A percentile compares a stretch with the other conserved stretches of the same genome.
phyloP scores from a whole-genome alignment of 2,329 filamentous ascomycete species.

The Colletotrichum salicis region DNA sequence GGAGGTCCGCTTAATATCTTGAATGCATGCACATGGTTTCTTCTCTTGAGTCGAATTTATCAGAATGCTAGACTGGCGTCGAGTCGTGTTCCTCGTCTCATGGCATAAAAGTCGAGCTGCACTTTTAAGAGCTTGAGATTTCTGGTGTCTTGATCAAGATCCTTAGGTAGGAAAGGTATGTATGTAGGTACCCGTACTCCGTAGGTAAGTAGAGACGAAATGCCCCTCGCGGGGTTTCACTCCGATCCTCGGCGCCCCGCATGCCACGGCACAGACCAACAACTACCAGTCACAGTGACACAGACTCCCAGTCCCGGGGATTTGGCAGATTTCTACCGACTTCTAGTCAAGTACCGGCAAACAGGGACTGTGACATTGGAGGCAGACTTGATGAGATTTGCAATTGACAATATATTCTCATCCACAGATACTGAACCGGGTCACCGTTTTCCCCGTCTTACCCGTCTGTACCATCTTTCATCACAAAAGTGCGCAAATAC shows the following conservation, averaged over 20 bases:
- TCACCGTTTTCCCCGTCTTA: neutral
- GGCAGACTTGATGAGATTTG: neutral
- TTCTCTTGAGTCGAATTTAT: neutral
- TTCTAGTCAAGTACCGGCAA: neutral
- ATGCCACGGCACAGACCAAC: neutral
- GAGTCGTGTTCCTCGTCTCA: neutral
- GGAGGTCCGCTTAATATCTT: neutral
- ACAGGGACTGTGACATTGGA: neutral
- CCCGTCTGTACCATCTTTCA: neutral
- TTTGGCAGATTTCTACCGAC: neutral
- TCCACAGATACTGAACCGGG: neutral
- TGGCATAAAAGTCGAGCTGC: too few species aligned
- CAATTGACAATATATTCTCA: neutral
- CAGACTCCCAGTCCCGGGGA: neutral
- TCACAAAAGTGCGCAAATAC: neutral
- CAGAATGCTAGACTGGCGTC: neutral
- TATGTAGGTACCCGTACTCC: too few species aligned
- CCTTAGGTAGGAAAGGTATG: too few species aligned
- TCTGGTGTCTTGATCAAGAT: too few species aligned
- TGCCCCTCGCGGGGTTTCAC: neutral
- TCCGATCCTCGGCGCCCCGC: constrained; percentile 13
- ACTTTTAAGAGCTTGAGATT: too few species aligned
- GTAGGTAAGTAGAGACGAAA: too few species aligned
- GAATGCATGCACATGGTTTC: neutral
- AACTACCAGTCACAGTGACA: too few species aligned